Conservation (phyloP, 2,329 filamentous ascomycete species). For the Colletotrichum euphorbiae region DNA sequence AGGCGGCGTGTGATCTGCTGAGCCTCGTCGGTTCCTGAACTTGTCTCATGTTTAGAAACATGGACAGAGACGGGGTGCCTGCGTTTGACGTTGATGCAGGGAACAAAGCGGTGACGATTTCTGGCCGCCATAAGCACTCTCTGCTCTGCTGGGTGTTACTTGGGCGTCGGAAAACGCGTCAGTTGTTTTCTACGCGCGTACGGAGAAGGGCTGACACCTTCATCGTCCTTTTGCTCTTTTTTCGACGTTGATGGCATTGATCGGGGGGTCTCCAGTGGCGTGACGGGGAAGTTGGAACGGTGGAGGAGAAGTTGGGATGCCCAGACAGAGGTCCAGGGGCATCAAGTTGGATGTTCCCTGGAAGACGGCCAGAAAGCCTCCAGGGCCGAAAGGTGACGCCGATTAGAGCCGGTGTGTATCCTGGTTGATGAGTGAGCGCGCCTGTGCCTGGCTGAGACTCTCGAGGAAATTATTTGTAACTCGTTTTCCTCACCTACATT, state of each 20-base stretch:
- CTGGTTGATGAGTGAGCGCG: conserved; percentile 5
- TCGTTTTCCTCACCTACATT: background rate
- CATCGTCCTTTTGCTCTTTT: background rate
- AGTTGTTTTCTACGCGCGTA: conserved; percentile 17
- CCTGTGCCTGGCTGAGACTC: conserved; percentile 7
- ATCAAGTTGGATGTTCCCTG: conserved; percentile 24
- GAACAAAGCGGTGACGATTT: conserved; percentile 23
- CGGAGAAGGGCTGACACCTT: conserved; percentile 28
- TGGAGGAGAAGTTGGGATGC: conserved; percentile 24
- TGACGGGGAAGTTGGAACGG: background rate
- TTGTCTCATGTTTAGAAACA: conserved; percentile 38
- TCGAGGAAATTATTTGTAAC: conserved; percentile 3
- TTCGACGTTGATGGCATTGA: conserved; percentile 17
- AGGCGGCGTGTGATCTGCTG: background rate
- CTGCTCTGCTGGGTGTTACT: background rate
- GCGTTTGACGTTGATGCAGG: background rate
- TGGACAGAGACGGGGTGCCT: conserved; percentile 3
- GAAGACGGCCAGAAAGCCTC: background rate
- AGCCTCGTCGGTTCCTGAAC: conserved; percentile 12
- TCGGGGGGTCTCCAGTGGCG: background rate
- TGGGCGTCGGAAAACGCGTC: background rate
- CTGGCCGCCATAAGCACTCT: background rate
- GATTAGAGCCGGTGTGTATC: background rate
- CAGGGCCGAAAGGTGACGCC: background rate
- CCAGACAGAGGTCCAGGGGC: conserved; percentile 1